A percentile compares a stretch with the other conserved stretches of the same genome.
These are phyloP conservation scores for Ogataea philodendri DNA, from an alignment of 805 yeast genomes.

Conservation along the genomic window DNA sequence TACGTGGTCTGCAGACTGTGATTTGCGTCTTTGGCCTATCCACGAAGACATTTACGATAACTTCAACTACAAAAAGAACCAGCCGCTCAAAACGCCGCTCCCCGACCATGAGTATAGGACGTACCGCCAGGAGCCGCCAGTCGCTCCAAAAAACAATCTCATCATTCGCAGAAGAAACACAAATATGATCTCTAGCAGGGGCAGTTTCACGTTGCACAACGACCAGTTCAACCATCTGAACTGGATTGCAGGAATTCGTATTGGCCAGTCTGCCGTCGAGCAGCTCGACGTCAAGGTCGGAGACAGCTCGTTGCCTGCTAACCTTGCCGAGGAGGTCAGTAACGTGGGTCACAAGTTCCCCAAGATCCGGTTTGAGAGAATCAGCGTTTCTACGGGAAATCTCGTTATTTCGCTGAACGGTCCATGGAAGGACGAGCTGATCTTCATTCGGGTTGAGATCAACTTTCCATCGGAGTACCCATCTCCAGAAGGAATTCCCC, in stretches of 20 bases:
- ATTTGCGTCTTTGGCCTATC: slow-evolving; percentile 78
- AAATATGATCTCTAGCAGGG: slow-evolving; percentile 25
- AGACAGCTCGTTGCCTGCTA: slow-evolving; percentile 43
- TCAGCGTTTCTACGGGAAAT: slow-evolving; percentile 83
- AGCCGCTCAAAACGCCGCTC: slow-evolving; percentile 35
- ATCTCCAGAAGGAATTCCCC: slow-evolving; percentile 42
- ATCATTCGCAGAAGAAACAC: slow-evolving; percentile 23
- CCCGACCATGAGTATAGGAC: slow-evolving; percentile 41
- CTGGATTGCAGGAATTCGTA: slow-evolving; percentile 92
- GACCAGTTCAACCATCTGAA: slow-evolving; percentile 62
- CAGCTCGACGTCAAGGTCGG: slow-evolving; percentile 35
- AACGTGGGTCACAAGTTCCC: slow-evolving; percentile 87
- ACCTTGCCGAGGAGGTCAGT: slow-evolving; percentile 89
- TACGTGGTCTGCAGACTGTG: slow-evolving; percentile 91
- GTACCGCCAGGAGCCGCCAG: slow-evolving; percentile 50
- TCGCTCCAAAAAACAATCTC: slow-evolving; percentile 22
- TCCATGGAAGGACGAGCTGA: slow-evolving; percentile 59
- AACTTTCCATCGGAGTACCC: slow-evolving; percentile 77
- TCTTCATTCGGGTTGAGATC: slow-evolving; percentile 70
- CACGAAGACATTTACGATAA: slow-evolving; percentile 46
- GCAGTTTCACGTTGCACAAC: slow-evolving; percentile 36
- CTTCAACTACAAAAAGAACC: slow-evolving; percentile 42
- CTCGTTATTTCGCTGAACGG: slow-evolving; percentile 78
- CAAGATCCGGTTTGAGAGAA: slow-evolving; percentile 78
- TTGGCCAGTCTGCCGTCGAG: slow-evolving; percentile 52